Base-by-base conservation (phyloP, 2,329 filamentous ascomycete genomes). In the Magnaporthiopsis rhizophila region DNA sequence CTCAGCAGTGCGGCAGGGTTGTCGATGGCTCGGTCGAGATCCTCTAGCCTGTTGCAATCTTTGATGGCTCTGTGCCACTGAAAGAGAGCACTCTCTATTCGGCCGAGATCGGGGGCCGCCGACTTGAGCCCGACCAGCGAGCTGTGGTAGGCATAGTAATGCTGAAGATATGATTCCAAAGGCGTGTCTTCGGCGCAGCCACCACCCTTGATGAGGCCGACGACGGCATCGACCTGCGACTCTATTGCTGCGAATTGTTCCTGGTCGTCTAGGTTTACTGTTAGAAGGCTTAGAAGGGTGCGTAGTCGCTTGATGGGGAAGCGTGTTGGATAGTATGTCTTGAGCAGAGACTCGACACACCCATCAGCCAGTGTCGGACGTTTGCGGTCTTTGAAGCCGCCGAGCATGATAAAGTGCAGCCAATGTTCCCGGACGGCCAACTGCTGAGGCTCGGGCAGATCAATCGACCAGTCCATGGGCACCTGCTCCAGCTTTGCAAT, bases 371-470 rank as follows among this genome's bases (percentile, higher is more conserved):
- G 72, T 11, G 75, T 76, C 30, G 78, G 71, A 3, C 74, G 75
- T 34, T 73, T 70, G 30, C 69, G 66, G 6, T 71, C 72, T 8
- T 72, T 73, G 3, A 71, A 69, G 9, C 75, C 70, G 15, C 74
- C 71, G 4, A 77, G 73, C 26, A 78, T 71, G 59, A 80, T 78
- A 57, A 83, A 78, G 62, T 84, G 78, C 58, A 89, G 73, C 36
- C 86, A 77, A 69, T 89, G 83, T 67, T 89, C 86, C 24, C 89
- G 75, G 1, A 85, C 82, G 2, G 85, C 83, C 11, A 80, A 81
- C 65, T 81, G 83, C 72, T 84, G 83, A 7, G 72, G 67, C 59
- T 81, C 83, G 0, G 79, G 74, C 8, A 87, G 71, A 58, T 82
- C 77, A 64, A 80, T 80, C 1, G 81, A 81, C 80, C 84, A 84